phyloP scores from a whole-genome alignment of 2,329 filamentous ascomycete genomes.

The Penicillium sp. region DNA sequence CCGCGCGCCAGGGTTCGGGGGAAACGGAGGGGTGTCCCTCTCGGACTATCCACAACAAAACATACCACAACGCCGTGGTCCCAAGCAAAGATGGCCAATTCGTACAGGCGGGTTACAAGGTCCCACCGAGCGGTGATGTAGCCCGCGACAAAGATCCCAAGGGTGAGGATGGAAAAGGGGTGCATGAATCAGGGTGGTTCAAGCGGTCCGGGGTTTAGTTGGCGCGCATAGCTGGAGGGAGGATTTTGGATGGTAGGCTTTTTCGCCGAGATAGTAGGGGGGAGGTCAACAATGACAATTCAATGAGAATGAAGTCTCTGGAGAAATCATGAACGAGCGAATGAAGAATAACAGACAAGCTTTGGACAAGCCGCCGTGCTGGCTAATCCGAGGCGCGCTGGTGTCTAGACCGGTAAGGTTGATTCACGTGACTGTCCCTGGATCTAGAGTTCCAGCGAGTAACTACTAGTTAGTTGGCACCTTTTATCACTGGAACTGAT shows the following conservation, averaged over 20 bases:
- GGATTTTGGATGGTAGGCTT: not conserved
- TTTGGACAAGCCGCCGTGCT: slow-evolving; percentile 4
- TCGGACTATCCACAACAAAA: slow-evolving; percentile 21
- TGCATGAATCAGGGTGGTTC: slow-evolving; percentile 67
- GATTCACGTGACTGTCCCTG: slow-evolving; percentile 19
- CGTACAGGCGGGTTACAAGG: slow-evolving; percentile 93
- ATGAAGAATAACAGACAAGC: slow-evolving; percentile 7
- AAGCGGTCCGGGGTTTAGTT: slow-evolving; percentile 28
- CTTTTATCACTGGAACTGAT: no score
- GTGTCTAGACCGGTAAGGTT: slow-evolving; percentile 17
- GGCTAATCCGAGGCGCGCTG: slow-evolving; percentile 14
- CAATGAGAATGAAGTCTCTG: not conserved
- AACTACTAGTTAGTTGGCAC: no score
- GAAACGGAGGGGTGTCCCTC: slow-evolving; percentile 11
- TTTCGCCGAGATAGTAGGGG: not conserved
- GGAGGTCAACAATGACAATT: not conserved
- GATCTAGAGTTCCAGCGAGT: slow-evolving; percentile 1
- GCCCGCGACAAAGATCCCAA: slow-evolving; percentile 98
- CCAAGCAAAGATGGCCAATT: slow-evolving; percentile 96
- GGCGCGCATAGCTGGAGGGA: slow-evolving; percentile 34
- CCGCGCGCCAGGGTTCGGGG: not conserved
- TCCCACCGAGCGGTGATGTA: slow-evolving; percentile 99
- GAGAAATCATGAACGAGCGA: not conserved
- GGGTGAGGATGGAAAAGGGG: slow-evolving; percentile 93
- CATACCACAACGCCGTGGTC: slow-evolving; percentile 95